Percentiles rank a stretch among this genome's conserved stretches.
Evolutionary conservation across 345 rosid genomes (phyloP).

Genomic region (Ceriops decandra): DNA sequence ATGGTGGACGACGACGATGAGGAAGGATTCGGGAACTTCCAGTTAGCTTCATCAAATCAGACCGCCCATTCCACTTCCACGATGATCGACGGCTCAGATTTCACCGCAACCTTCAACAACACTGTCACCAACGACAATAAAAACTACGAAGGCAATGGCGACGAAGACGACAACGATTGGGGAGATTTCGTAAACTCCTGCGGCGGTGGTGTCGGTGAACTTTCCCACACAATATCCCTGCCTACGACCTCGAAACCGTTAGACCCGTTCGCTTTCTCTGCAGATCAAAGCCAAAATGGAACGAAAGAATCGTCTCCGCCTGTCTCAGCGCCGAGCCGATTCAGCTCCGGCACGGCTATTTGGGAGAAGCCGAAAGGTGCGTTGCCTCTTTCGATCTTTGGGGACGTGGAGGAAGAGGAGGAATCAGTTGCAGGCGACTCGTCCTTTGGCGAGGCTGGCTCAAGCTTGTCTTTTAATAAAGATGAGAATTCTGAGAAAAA

Average conservation of each 20-base stretch:
- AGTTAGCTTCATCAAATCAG: constrained; percentile 25
- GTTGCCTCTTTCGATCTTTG: constrained; percentile 82
- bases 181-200: constrained; percentile 59
- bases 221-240: constrained; percentile 25
- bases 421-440: constrained; percentile 36
- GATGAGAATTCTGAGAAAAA: constrained; percentile 26
- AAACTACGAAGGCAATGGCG: too few species aligned
- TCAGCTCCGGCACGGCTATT: constrained; percentile 26
- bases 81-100: constrained; percentile 36
- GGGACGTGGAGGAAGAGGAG: constrained; percentile 44
- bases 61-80: constrained; percentile 4
- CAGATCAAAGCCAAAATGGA: constrained; percentile 14
- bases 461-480: constrained; percentile 19
- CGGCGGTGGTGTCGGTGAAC: constrained; percentile 6
- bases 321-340: constrained; percentile 33
- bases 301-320: constrained; percentile 9
- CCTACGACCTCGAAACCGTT: constrained; percentile 12
- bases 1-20: constrained; percentile 41
- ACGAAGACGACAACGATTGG: constrained; percentile 61
- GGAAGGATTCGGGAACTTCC: constrained; percentile 51
- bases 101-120: constrained; percentile 6
- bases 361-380: constrained; percentile 57
- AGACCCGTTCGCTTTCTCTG: constrained; percentile 13
- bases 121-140: too few species aligned
- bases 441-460: constrained; percentile 24